Percentiles rank a stretch among this genome's conserved stretches.
Conservation (phyloP, 78 protist species). For the Pigoraptor vietnamica region DNA sequence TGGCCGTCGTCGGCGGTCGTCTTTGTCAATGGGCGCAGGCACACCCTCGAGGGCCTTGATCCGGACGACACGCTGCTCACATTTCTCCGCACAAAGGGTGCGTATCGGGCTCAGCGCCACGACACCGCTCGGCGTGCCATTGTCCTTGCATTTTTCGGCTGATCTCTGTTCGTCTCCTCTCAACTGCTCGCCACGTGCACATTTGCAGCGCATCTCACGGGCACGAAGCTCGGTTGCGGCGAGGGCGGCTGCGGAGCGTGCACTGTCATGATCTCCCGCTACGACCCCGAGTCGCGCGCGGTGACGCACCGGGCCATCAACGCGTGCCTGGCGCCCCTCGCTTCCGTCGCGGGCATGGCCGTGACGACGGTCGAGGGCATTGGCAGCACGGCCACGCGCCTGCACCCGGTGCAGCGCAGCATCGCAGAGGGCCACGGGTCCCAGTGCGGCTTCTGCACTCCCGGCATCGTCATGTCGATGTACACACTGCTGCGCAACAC, state of each 20-base stretch:
- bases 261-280: conserved; percentile 71
- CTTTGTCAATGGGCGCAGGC: neutral
- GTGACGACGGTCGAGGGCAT: conserved; percentile 88
- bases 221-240: conserved; percentile 89
- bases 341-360: conserved; percentile 54
- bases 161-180: no score
- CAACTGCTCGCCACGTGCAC: no score
- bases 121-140: no score
- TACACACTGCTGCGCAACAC: conserved; percentile 31
- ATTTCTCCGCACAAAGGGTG: neutral
- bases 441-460: conserved; percentile 96
- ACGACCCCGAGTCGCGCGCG: neutral
- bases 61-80: neutral
- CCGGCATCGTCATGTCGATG: conserved; percentile 76
- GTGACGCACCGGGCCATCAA: conserved; percentile 42
- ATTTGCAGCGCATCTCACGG: conserved; percentile 44
- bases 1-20: neutral
- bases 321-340: conserved; percentile 77
- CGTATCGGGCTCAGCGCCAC: neutral
- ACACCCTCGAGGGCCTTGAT: neutral
- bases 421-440: conserved; percentile 59
- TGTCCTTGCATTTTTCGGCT: no score
- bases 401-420: conserved; percentile 34
- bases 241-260: conserved; percentile 97
- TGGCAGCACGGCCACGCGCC: conserved; percentile 33